Evolutionary conservation across 352 stramenopile genomes (phyloP).

Genomic region (Phytophthora boehmeriae): DNA sequence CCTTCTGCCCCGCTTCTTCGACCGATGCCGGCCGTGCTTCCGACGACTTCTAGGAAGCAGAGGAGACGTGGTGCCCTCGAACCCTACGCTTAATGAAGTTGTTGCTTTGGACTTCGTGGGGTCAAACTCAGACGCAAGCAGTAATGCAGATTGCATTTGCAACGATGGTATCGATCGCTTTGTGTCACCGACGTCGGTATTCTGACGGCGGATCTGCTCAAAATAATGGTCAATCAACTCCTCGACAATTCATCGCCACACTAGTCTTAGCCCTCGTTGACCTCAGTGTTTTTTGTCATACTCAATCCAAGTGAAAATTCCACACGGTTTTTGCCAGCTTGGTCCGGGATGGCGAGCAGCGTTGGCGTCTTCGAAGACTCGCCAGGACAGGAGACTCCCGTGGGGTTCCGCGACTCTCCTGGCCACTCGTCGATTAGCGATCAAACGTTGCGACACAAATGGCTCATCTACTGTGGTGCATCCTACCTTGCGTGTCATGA

Average conservation of each 20-base stretch:
- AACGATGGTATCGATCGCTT: too few relatives aligned
- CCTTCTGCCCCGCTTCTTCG: not conserved
- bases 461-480: too few relatives aligned
- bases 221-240: too few relatives aligned
- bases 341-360: slow-evolving; percentile 8
- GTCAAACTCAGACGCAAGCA: not conserved
- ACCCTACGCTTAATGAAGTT: not conserved
- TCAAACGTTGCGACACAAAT: slow-evolving; percentile 4
- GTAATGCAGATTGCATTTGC: too few relatives aligned
- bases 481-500: too few relatives aligned
- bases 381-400: slow-evolving; percentile 58
- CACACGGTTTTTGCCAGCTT: not conserved
- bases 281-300: too few relatives aligned
- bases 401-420: slow-evolving; percentile 67
- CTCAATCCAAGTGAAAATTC: not conserved
- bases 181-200: too few relatives aligned
- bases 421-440: slow-evolving; percentile 30
- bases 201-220: too few relatives aligned
- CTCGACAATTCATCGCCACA: too few relatives aligned
- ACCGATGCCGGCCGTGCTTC: slow-evolving; percentile 7
- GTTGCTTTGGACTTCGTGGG: not conserved
- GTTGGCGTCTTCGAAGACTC: slow-evolving; percentile 41
- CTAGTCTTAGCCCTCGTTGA: too few relatives aligned
- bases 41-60: not conserved
- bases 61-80: not conserved